Percentiles rank a stretch among this genome's conserved stretches.
Conservation (phyloP, 2,329 filamentous ascomycete species). For the Pseudogymnoascus sp. region DNA sequence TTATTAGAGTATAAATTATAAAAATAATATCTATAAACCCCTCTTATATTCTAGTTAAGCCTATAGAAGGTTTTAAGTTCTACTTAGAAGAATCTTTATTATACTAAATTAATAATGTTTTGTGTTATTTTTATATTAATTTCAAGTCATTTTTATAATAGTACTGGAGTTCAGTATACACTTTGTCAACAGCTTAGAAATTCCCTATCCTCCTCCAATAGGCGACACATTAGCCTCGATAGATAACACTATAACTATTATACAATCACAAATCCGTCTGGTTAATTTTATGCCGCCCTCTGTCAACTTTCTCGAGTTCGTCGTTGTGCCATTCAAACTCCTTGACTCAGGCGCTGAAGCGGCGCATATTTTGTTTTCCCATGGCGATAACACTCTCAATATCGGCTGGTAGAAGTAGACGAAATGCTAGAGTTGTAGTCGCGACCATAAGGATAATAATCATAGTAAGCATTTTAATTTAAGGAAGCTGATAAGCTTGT, state of each 20-base stretch:
- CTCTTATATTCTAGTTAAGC: no score
- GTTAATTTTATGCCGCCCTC: conserved; percentile 9
- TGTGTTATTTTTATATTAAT: no score
- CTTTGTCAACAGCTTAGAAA: no score
- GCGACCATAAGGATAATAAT: conserved; percentile 22
- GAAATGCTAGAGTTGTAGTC: conserved; percentile 16
- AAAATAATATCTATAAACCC: no score
- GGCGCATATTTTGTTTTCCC: conserved; percentile 19
- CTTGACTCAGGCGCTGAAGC: conserved; percentile 20
- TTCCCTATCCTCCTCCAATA: no score
- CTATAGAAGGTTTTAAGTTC: no score
- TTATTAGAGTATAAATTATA: no score
- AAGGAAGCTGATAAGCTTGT: not conserved
- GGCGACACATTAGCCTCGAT: no score
- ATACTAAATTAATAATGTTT: no score
- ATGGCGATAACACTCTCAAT: conserved; percentile 18
- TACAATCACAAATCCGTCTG: conserved; percentile 7
- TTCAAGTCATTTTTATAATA: no score
- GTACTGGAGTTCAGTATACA: no score
- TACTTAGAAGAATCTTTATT: no score
- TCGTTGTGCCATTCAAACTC: conserved; percentile 22
- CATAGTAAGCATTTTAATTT: conserved; percentile 25
- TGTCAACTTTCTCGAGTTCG: conserved; percentile 19
- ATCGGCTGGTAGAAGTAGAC: conserved; percentile 16
- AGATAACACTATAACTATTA: not conserved